These are phyloP conservation scores for Paecilomyces sp. DNA, from an alignment of 2,329 filamentous ascomycete species.

Conservation along the genomic window DNA sequence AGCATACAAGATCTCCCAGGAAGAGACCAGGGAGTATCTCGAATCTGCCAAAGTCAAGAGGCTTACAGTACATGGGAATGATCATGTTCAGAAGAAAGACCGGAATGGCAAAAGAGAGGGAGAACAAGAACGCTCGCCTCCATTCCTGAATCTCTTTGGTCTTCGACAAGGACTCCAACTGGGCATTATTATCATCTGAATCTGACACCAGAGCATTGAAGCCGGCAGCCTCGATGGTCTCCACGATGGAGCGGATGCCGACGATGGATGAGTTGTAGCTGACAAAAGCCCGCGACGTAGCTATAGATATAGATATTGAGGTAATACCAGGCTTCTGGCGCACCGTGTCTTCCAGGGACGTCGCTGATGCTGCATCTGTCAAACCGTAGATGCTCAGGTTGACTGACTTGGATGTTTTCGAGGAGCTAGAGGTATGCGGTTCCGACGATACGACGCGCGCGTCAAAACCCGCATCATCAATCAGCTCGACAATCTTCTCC, in stretches of 20 bases:
- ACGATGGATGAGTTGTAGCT: slow-evolving; percentile 63
- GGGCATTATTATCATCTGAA: slow-evolving; percentile 90
- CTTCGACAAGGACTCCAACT: slow-evolving; percentile 91
- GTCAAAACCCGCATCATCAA: slow-evolving; percentile 87
- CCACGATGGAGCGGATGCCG: slow-evolving; percentile 76
- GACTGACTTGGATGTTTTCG: slow-evolving; percentile 53
- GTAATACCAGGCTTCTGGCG: slow-evolving; percentile 61
- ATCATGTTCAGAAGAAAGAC: slow-evolving; percentile 93
- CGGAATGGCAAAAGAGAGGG: slow-evolving; percentile 73
- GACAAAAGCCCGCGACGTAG: slow-evolving; percentile 67
- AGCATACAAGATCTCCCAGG: slow-evolving; percentile 78
- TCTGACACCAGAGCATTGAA: slow-evolving; percentile 88
- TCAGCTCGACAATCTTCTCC: slow-evolving; percentile 70
- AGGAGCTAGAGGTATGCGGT: slow-evolving; percentile 49
- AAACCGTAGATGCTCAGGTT: slow-evolving; percentile 82
- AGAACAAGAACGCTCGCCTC: slow-evolving; percentile 72
- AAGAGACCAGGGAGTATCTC: slow-evolving; percentile 67
- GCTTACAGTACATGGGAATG: slow-evolving; percentile 74
- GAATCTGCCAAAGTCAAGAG: slow-evolving; percentile 68
- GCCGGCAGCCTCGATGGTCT: slow-evolving; percentile 70
- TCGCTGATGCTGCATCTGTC: slow-evolving; percentile 63
- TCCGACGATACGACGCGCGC: slow-evolving; percentile 74
- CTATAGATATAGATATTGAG: slow-evolving; percentile 65
- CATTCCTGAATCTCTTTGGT: slow-evolving; percentile 95
- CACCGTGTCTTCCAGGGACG: slow-evolving; percentile 62